Conservation (phyloP, 768 basidiomycete species). For the Kwoniella pini region DNA sequence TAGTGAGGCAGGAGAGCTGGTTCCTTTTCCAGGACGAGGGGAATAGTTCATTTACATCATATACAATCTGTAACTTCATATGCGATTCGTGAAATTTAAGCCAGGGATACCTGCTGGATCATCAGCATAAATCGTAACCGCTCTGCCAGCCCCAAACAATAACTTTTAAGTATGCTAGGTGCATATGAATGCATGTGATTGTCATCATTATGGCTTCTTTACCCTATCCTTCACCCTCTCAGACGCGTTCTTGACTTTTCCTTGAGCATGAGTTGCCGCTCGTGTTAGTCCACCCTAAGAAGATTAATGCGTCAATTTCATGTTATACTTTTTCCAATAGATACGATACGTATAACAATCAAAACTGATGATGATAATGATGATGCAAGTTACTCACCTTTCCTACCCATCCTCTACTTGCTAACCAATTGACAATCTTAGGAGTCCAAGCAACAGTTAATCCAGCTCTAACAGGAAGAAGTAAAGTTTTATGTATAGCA, state of each 20-base stretch:
- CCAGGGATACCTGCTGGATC: too few species aligned
- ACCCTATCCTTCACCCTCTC: slow-evolving; percentile 18
- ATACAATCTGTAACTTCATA: too few species aligned
- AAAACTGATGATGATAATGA: background rate
- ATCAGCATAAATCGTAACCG: too few species aligned
- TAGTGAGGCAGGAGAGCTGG: too few species aligned
- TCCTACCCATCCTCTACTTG: slow-evolving; percentile 73
- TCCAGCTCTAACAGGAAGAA: slow-evolving; percentile 84
- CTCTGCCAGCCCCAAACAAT: too few species aligned
- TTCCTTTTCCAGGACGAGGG: too few species aligned
- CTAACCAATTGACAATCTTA: slow-evolving; percentile 78
- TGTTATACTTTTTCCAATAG: too few species aligned
- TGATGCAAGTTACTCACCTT: slow-evolving; percentile 37
- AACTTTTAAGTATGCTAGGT: too few species aligned
- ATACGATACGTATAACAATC: background rate
- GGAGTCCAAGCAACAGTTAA: slow-evolving; percentile 85
- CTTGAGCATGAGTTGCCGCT: slow-evolving; percentile 37
- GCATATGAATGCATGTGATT: background rate
- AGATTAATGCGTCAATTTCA: too few species aligned
- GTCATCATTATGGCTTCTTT: slow-evolving; percentile 6
- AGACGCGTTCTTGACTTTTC: slow-evolving; percentile 29
- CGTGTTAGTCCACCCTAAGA: slow-evolving; percentile 36
- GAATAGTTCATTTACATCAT: too few species aligned
- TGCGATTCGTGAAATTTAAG: too few species aligned
- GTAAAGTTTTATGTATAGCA: slow-evolving; percentile 90